These are phyloP conservation scores for Roridomyces roridus DNA, from an alignment of 768 basidiomycete genomes.

Conservation along the genomic window DNA sequence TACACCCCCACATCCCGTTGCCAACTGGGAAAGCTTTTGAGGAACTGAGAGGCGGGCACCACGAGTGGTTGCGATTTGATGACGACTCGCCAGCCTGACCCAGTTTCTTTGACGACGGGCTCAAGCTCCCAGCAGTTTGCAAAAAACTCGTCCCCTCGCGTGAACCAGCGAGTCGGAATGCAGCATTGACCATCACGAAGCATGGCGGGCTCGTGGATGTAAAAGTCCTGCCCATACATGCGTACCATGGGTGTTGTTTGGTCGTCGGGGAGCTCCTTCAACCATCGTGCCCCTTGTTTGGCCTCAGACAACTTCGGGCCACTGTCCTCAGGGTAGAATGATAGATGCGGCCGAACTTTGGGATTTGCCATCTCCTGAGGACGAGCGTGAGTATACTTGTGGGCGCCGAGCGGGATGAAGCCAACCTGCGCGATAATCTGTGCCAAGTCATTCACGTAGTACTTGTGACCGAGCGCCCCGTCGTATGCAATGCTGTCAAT, in stretches of 20 bases:
- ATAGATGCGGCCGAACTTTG: constrained; percentile 33
- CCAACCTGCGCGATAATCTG: constrained; percentile 39
- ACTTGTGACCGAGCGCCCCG: constrained; percentile 38
- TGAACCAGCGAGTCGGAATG: constrained; percentile 36
- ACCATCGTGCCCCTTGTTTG: constrained; percentile 34
- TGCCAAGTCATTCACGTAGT: constrained; percentile 36
- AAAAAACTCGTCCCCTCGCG: not conserved
- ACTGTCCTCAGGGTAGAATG: constrained; percentile 41
- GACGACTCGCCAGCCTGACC: constrained; percentile 27
- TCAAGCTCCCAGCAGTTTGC: constrained; percentile 29
- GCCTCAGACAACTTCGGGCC: constrained; percentile 28
- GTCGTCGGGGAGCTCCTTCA: constrained; percentile 28
- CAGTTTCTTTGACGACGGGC: not conserved
- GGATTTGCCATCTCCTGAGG: constrained; percentile 49
- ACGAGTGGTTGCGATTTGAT: constrained; percentile 3
- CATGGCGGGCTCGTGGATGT: constrained; percentile 34
- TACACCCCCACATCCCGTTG: constrained; percentile 1
- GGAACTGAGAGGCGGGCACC: too few species aligned
- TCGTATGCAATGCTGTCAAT: constrained; percentile 34
- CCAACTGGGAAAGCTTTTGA: constrained; percentile 9
- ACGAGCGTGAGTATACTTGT: too few species aligned
- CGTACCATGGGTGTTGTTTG: constrained; percentile 35
- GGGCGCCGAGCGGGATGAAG: too few species aligned
- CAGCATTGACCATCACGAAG: constrained; percentile 17
- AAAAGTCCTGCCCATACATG: constrained; percentile 31